phyloP scores from a whole-genome alignment of 1,139 yeast genomes.

The Schizosaccharomyces versatilis region DNA sequence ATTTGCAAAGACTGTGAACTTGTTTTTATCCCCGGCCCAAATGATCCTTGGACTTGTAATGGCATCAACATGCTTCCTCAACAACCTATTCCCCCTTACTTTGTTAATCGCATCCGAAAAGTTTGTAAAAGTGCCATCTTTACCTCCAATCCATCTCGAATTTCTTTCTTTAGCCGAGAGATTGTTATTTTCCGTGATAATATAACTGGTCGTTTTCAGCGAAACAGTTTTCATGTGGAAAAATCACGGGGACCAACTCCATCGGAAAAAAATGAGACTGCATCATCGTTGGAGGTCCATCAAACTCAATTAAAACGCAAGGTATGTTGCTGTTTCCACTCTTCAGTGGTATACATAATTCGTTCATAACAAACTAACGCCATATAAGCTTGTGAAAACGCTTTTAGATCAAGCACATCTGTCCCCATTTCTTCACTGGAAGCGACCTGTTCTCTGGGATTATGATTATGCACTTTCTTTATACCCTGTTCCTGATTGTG shows the following conservation, averaged over 20 bases:
- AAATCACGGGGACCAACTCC: too few relatives aligned
- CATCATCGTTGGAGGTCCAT: too few relatives aligned
- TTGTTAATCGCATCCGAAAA: slow-evolving; percentile 44
- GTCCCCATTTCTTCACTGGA: slow-evolving; percentile 47
- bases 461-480: slow-evolving; percentile 47
- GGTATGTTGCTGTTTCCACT: too few relatives aligned
- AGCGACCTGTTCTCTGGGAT: slow-evolving; percentile 47
- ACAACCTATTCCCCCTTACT: slow-evolving; percentile 42
- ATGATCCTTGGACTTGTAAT: slow-evolving; percentile 79
- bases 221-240: slow-evolving; percentile 30
- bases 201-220: slow-evolving; percentile 40
- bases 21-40: slow-evolving; percentile 62
- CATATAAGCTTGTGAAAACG: slow-evolving; percentile 7
- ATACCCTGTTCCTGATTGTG: slow-evolving; percentile 10
- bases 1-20: slow-evolving; percentile 28
- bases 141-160: slow-evolving; percentile 56
- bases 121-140: slow-evolving; percentile 44
- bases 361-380: too few relatives aligned
- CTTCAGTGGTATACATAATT: slow-evolving; percentile 12
- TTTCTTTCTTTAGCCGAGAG: slow-evolving; percentile 60
- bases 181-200: slow-evolving; percentile 56
- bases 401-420: slow-evolving; percentile 68
- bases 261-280: too few relatives aligned
- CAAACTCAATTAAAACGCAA: too few relatives aligned
- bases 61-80: slow-evolving; percentile 55